phyloP scores from a whole-genome alignment of 1,284 basidiomycete species.

The Malassezia globosa region DNA sequence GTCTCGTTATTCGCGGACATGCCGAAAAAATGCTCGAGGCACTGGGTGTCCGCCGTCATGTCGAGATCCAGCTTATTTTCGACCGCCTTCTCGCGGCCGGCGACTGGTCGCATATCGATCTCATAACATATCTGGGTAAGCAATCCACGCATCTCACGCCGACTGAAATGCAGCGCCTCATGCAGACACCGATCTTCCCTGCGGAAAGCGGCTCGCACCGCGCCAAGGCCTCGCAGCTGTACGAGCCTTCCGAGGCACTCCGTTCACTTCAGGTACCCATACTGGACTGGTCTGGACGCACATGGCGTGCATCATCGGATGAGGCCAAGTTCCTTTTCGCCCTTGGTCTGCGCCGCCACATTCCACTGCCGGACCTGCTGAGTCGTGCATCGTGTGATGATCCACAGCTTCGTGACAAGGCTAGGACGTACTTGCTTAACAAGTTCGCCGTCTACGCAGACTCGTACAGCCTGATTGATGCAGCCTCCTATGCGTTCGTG shows the following conservation, averaged over 20 bases:
- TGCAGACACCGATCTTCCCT: slow-evolving; percentile 66
- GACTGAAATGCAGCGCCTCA: slow-evolving; percentile 63
- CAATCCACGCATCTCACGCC: slow-evolving; percentile 61
- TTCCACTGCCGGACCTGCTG: slow-evolving; percentile 57
- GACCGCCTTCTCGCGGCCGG: slow-evolving; percentile 48
- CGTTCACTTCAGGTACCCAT: slow-evolving; percentile 66
- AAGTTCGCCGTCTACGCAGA: slow-evolving; percentile 30
- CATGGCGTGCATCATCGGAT: slow-evolving; percentile 27
- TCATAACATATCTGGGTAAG: slow-evolving; percentile 58
- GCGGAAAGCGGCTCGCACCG: slow-evolving; percentile 52
- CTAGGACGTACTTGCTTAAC: slow-evolving; percentile 38
- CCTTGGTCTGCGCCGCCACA: slow-evolving; percentile 65
- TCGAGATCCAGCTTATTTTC: slow-evolving; percentile 53
- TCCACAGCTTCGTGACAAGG: slow-evolving; percentile 19
- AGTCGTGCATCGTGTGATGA: slow-evolving; percentile 20
- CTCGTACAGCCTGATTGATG: slow-evolving; percentile 24
- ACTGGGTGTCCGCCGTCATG: slow-evolving; percentile 78
- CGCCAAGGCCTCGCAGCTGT: slow-evolving; percentile 48
- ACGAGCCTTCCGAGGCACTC: slow-evolving; percentile 69
- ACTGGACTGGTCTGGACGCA: slow-evolving; percentile 67
- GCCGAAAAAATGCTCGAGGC: slow-evolving; percentile 66
- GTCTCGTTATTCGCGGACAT: slow-evolving; percentile 58
- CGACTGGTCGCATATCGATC: slow-evolving; percentile 49
- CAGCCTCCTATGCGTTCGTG: slow-evolving; percentile 56
- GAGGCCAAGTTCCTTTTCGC: slow-evolving; percentile 70